Evolutionary conservation across 2,329 filamentous ascomycete species (phyloP), one percentile per base, ranked within the genome.

Genomic region (Pseudopithomyces maydicus): DNA sequence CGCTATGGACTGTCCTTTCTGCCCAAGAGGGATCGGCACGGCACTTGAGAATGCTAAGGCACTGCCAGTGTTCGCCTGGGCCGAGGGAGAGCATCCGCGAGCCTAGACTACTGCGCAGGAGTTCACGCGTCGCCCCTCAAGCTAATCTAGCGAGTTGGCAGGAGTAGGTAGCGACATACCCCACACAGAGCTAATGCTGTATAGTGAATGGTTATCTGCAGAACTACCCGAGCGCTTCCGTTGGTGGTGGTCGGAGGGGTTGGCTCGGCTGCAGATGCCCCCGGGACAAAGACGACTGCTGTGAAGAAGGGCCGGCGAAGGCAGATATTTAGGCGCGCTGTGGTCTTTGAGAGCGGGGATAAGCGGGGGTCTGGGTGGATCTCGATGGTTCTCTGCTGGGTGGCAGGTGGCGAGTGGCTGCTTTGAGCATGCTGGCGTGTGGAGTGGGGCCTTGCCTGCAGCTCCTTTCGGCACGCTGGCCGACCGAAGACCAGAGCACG

Each of bases 371-470:
- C 26, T 14, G 33, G 11, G 38, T 51, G 48, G 48, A 42, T 50
- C 39, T 36, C 38, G 47, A 35, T 42, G 42, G 42, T 15, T 52
- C 20, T 32, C 36, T 50, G 29, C 35, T 33, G 10, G 23, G 47
- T 41, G 42, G 47, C 20, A 36, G 42, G 54, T 52, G 54, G 54
- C 49, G 43, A 56, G 44, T 38, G 19, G 54, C 29, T 39, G 45
- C 51, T 33, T 42, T 42, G 54, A 54, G 35, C 55, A 39, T 42
- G 52, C 20, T 36, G 42, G 43, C 4, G 43, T 14, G 52, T 32
- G 52, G n/a, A 17, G 51, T 46, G 22, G 33, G 23, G 54, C 49
- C 48, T 42, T 29, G 47, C 52, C 60, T 58, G 58, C 45, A 56
- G 48, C 49, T 15, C 4, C 14, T 48, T 14, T 41, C 41, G 46